Evolutionary conservation across 2,329 filamentous ascomycete species (phyloP), one percentile per base, ranked within the genome.

Genomic region (Aureobasidium sp.): DNA sequence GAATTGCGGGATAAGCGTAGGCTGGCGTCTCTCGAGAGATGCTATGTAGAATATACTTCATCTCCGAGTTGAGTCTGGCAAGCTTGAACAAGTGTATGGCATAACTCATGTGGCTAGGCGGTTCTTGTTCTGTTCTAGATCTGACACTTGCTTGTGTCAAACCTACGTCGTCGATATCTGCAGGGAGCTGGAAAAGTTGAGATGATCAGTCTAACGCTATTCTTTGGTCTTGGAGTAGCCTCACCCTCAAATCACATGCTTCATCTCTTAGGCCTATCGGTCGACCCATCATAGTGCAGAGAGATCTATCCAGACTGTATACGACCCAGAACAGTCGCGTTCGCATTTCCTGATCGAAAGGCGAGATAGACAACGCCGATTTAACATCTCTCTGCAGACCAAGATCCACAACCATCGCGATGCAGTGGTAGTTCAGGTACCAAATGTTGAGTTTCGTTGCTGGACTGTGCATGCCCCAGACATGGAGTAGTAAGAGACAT

Each of bases 251-350:
- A 27, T 57, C 53, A 36, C 53, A 57, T n/a, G 53, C 53, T 25
- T 57, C 53, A 14, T 57, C 53, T 44, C 53, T 32, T 3, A 57
- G 29, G 5, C 53, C 53, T 29, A 57, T 57, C 11, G 53, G 53
- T 30, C 53, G 53, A n/a, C 53, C 53, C 53, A 57, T 57, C 53
- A 57, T 57, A 6, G 53, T 57, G 36, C 53, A 57, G 6, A 57
- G 41, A 34, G 53, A 57, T 57, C 53, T 57, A 11, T 57, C 53
- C 34, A 57, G 10, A 11, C 53, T 57, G 39, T 57, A 45, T 6
- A 57, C 53, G 10, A 57, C 53, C 53, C 53, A 57, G 41, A 57
- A 57, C 9, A 57, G 29, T n/a, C 53, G 34, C 14, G 53, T 57
- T 45, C 53, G 42, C 53, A 57, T 45, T 8, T 45, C 53, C n/a